Conservation (phyloP, 164 flowering plant genomes). For the Buxus sempervirens region DNA sequence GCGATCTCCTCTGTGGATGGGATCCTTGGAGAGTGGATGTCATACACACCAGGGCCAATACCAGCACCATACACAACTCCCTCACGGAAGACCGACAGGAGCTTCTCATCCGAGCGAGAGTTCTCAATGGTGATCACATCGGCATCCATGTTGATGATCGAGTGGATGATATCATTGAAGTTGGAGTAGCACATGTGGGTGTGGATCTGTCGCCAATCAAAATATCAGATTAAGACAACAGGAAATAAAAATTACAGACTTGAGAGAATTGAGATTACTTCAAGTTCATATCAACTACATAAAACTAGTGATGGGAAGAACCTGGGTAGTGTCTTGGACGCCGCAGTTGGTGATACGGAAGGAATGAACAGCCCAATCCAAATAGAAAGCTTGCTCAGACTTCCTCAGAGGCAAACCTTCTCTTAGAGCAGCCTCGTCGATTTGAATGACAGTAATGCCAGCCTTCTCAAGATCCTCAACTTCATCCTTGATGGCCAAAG, state of each 20-base stretch:
- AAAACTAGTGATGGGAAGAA: neutral
- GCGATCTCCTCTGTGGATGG: slow-evolving; percentile 88
- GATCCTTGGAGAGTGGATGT: slow-evolving; percentile 93
- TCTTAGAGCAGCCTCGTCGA: slow-evolving; percentile 65
- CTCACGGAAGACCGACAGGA: slow-evolving; percentile 91
- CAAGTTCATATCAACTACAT: neutral
- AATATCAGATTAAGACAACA: neutral
- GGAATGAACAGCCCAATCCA: slow-evolving; percentile 70
- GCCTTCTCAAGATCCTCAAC: slow-evolving; percentile 62
- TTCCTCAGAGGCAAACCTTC: slow-evolving; percentile 61
- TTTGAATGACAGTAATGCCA: slow-evolving; percentile 56
- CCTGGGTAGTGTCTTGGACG: slow-evolving; percentile 60
- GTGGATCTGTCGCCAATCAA: slow-evolving; percentile 50
- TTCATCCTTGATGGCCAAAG: slow-evolving; percentile 63
- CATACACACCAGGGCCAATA: slow-evolving; percentile 95
- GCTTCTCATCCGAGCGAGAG: slow-evolving; percentile 95
- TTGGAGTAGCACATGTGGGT: slow-evolving; percentile 88
- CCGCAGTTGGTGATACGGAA: slow-evolving; percentile 61
- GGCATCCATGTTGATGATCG: slow-evolving; percentile 84
- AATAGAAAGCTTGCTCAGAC: slow-evolving; percentile 51
- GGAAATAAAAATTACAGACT: no score
- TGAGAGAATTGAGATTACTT: no score
- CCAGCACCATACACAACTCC: slow-evolving; percentile 96
- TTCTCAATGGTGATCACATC: slow-evolving; percentile 97
- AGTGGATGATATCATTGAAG: slow-evolving; percentile 75